A percentile compares a stretch with the other conserved stretches of the same genome.
These are phyloP conservation scores for Acanthamoeba castellanii DNA, from an alignment of 208 protist species.

Conservation along the genomic window DNA sequence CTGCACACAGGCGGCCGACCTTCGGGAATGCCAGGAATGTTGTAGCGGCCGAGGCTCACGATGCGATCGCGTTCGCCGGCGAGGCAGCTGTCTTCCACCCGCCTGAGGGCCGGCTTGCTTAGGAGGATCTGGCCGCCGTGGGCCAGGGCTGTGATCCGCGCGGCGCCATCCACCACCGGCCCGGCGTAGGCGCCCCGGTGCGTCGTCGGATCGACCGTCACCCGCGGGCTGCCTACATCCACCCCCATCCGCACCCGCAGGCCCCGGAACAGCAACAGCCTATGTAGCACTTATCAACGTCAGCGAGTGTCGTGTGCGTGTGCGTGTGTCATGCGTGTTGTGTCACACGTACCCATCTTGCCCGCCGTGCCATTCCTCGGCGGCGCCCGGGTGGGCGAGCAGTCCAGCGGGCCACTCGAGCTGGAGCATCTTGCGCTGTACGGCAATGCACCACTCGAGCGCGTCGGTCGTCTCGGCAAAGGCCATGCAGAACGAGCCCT, in stretches of 20 bases:
- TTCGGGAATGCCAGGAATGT: not conserved
- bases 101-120: not conserved
- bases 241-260: conserved; percentile 63
- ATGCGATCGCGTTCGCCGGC: not conserved
- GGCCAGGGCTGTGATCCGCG: conserved; percentile 4
- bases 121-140: conserved; percentile 54
- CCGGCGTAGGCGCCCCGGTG: not conserved
- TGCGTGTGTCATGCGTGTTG: not conserved
- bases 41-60: not conserved
- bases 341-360: not conserved
- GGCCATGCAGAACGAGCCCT: conserved; percentile 65
- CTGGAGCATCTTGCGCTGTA: conserved; percentile 2
- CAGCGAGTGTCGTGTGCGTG: not conserved
- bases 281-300: not conserved
- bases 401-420: not conserved
- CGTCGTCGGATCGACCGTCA: not conserved
- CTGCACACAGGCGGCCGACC: not conserved
- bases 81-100: not conserved
- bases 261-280: not conserved
- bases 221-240: not conserved
- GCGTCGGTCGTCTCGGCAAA: not conserved
- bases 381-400: not conserved
- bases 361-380: not conserved
- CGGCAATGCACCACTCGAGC: conserved; percentile 8
- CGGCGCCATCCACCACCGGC: not conserved